Evolutionary conservation across 805 yeast species (phyloP).

Genomic region (Cyberlindnera petersonii): DNA sequence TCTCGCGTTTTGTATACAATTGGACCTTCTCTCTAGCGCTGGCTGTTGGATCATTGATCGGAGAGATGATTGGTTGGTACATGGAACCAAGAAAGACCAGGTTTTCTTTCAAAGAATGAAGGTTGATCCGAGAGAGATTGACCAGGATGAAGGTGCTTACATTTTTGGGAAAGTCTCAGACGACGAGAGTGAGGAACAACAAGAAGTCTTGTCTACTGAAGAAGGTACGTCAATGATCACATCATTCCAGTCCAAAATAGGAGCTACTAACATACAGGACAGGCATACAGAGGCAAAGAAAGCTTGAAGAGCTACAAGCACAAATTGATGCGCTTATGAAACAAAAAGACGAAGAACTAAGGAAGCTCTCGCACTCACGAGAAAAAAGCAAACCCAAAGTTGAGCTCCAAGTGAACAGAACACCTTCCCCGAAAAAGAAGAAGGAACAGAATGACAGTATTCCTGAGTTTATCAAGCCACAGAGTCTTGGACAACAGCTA

Average conservation of each 20-base stretch:
- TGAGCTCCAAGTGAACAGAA: constrained; percentile 9
- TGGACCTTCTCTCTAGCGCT: too few relatives aligned
- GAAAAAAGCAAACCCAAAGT: not conserved
- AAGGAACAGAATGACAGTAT: not conserved
- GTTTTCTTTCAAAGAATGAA: constrained; percentile 1
- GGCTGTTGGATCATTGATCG: too few relatives aligned
- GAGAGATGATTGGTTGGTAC: too few relatives aligned
- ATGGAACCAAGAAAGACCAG: too few relatives aligned
- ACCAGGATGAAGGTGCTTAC: constrained; percentile 7
- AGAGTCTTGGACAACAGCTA: constrained; percentile 1
- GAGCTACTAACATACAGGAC: too few relatives aligned
- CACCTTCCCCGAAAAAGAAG: constrained; percentile 16
- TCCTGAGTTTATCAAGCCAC: constrained; percentile 1
- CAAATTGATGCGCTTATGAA: not conserved
- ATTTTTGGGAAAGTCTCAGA: constrained; percentile 12
- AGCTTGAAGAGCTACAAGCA: not conserved
- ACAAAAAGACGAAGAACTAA: not conserved
- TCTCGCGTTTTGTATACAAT: too few relatives aligned
- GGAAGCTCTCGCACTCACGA: too few relatives aligned
- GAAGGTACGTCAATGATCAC: not conserved
- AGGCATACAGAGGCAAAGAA: not conserved
- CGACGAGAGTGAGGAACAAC: constrained; percentile 6
- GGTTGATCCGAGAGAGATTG: constrained; percentile 15
- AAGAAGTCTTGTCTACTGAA: not conserved
- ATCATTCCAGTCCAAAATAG: too few relatives aligned